Base-by-base conservation (phyloP, 257 asterid species). In the Solanum pennellii region DNA sequence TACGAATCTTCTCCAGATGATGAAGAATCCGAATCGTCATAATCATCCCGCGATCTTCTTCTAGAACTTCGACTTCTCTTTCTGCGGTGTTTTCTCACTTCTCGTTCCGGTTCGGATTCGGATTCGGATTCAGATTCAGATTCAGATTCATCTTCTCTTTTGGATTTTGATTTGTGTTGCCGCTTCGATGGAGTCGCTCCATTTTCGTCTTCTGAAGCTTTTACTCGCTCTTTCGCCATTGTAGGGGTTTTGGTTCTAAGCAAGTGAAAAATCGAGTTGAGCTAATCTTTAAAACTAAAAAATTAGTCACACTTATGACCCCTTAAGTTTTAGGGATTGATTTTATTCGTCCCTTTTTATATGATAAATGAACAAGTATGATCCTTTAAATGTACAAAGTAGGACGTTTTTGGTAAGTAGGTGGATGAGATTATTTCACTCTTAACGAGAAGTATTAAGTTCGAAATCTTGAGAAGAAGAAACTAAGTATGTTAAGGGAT, bases 201-300 rank as follows among this genome's bases (percentile, higher is more conserved):
- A 83, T 84, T 72, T 41, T 91, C 94, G 74, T 86, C 90, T 65
- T 89, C 91, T 74, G 94, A 87, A 84, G 91, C 77, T 89, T 66
- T 90, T 88, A 37, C 83, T 91, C 86, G 87, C 35, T 92, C 94
- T 89, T 88, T 95, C 5, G 88, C 94, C 98, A 94, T 94, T 82
- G 25, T 27, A 7, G n/a, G 66, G 66, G 33, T 12, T 79, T 79
- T 16, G 84, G 84, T 27, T 79, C 66, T 6, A 79, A 79, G 65
- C 2, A 44, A 41, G 56, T 27, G 37, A 25, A 76, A 3, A 15
- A n/a, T 18, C 2, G 1, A 79, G 66, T 45, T 79, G 66, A 21
- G 25, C 66, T 25, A 42, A n/a, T 76, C 35, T 23, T 76, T 76
- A 42, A 76, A n/a, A 45, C 39, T 79, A 5, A 79, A 4, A 35